Conservation (phyloP, 2,329 filamentous ascomycete genomes). For the Atkinsonella hypoxylon region DNA sequence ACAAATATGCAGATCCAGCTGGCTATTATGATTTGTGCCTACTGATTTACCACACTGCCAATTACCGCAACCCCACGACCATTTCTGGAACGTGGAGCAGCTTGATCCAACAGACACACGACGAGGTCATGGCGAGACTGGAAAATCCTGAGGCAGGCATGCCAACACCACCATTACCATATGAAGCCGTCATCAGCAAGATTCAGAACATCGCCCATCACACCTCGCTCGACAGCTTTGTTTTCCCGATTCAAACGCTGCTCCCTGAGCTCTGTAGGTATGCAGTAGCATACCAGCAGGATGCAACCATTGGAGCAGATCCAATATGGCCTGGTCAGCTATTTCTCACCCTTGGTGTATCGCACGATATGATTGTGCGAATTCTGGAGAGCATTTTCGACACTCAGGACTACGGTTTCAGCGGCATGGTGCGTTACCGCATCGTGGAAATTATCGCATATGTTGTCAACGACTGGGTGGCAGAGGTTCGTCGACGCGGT, state of each 20-base stretch:
- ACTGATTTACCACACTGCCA: conserved; percentile 81
- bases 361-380: conserved; percentile 42
- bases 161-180: conserved; percentile 41
- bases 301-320: conserved; percentile 44
- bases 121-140: conserved; percentile 34
- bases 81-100: conserved; percentile 78
- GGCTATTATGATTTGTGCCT: conserved; percentile 91
- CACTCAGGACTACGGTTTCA: conserved; percentile 47
- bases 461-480: conserved; percentile 36
- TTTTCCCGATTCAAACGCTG: conserved; percentile 51
- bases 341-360: conserved; percentile 43
- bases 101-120: conserved; percentile 62
- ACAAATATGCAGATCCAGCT: conserved; percentile 79
- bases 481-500: conserved; percentile 35
- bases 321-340: conserved; percentile 45
- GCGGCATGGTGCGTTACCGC: conserved; percentile 33
- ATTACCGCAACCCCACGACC: conserved; percentile 78
- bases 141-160: conserved; percentile 29
- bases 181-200: conserved; percentile 55
- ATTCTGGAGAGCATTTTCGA: conserved; percentile 46
- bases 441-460: conserved; percentile 44
- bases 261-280: conserved; percentile 53
- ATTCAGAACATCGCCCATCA: conserved; percentile 54
- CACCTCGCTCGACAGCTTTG: conserved; percentile 51
- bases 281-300: conserved; percentile 44